phyloP scores from a whole-genome alignment of 2,329 filamentous ascomycete genomes.

The Leptoxyphium fumago region DNA sequence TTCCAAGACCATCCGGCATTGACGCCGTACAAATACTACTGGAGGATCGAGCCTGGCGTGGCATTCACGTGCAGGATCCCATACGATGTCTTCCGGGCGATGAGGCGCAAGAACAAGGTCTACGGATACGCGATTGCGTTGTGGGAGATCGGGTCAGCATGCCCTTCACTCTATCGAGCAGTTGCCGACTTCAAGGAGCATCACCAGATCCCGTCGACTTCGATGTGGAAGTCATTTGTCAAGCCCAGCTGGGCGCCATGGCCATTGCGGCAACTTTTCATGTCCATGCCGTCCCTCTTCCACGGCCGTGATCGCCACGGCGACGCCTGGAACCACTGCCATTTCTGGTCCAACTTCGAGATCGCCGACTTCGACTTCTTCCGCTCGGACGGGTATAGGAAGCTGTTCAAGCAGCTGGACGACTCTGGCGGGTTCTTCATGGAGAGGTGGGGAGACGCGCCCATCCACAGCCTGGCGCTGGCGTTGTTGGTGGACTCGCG shows the following conservation, averaged over 20 bases:
- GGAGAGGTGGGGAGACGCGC: conserved; percentile 33
- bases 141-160: conserved; percentile 30
- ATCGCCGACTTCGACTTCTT: conserved; percentile 36
- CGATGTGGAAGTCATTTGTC: conserved; percentile 6
- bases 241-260: conserved; percentile 6
- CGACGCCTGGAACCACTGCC: conserved; percentile 35
- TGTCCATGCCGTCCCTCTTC: conserved; percentile 21
- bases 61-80: conserved; percentile 37
- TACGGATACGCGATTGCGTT: conserved; percentile 40
- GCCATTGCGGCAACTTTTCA: conserved; percentile 19
- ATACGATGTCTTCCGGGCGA: conserved; percentile 25
- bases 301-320: conserved; percentile 8
- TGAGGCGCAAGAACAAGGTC: conserved; percentile 20
- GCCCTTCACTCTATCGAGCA: conserved; percentile 31
- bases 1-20: conserved; percentile 27
- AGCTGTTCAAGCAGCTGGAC: conserved; percentile 38
- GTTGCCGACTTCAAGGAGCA: conserved; percentile 33
- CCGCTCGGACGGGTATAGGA: conserved; percentile 31
- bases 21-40: conserved; percentile 42
- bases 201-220: conserved; percentile 12
- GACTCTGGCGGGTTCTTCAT: conserved; percentile 34
- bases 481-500: conserved; percentile 38
- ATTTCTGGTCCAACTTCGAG: conserved; percentile 40
- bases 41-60: conserved; percentile 45
- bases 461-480: conserved; percentile 40